Base-by-base conservation (phyloP, 257 asterid genomes). In the Jaltomata sinuosa region DNA sequence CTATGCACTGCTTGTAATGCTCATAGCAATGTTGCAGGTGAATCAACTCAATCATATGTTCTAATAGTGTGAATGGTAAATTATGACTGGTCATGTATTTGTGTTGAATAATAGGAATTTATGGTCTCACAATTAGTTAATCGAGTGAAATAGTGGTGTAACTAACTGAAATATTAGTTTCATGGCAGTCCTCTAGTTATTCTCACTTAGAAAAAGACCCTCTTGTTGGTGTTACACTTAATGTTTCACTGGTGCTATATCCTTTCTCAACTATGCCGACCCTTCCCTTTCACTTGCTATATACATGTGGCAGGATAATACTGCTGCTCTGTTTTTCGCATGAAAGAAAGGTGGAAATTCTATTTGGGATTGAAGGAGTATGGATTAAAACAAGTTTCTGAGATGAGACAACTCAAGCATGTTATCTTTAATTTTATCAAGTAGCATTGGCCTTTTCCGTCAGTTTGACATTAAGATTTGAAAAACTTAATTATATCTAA, bases 1-100 rank as follows among this genome's bases (percentile, higher is more conserved):
- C 5, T 97, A 95, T 82, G 99, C 98, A 3, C 95, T 97, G 54
- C 99, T 97, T 65, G 93, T 94, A 57, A 95, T 97, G 99, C 97
- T 97, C 65, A 93, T 97, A 86, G 97, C 97, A 10, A 89, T 91
- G 97, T 74, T 97, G 86, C 97, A 93, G 99, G 99, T 97, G 62
- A 93, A 88, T 65, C 76, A 64, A 83, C 71, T 27, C 38, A 50
- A 40, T 83, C 69, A 50, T 27, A 69, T n/a, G 50, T 47, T 25
- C 55, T 54, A 42, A 25, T 34, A 22, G 64, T 42, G 15, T 78
- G 72, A 31, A 16, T 16, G 81, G 27, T 49, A 47, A 76, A 77
- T 49, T 49, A 49, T 3, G 38, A 49, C 10, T 77, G 29, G 81
- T 27, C 62, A 47, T 49, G n/a, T 15, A 49, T 47, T 76, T 47